Conservation (phyloP, 768 basidiomycete species). For the Lactifluus echinatus region DNA sequence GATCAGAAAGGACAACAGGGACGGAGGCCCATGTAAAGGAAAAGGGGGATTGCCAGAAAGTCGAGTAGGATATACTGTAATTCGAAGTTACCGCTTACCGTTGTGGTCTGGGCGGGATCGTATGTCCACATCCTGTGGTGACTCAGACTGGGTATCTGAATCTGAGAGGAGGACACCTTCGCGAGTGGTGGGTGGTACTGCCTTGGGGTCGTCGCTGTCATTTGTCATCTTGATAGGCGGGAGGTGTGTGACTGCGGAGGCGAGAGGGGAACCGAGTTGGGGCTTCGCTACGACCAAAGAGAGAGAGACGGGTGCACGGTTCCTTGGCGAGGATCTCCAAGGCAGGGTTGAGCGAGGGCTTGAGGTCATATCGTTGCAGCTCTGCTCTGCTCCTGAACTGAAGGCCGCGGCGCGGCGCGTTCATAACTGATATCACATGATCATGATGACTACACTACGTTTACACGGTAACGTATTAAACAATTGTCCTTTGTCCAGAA, state of each 20-base stretch:
- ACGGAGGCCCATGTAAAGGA: background rate
- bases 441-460: no score
- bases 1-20: background rate
- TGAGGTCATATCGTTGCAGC: slow-evolving; percentile 12
- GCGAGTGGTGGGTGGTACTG: background rate
- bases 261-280: slow-evolving; percentile 3
- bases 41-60: background rate
- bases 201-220: background rate
- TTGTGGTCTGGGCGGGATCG: background rate
- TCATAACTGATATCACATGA: background rate
- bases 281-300: slow-evolving; percentile 17
- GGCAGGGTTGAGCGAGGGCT: slow-evolving; percentile 9
- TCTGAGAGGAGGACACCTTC: slow-evolving; percentile 1
- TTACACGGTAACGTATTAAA: no score
- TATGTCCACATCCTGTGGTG: background rate
- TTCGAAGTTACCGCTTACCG: background rate
- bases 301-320: slow-evolving; percentile 16
- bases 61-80: background rate
- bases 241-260: slow-evolving; percentile 15
- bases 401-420: no score
- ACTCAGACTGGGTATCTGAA: no score
- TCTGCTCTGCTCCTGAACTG: background rate
- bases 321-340: slow-evolving; percentile 12
- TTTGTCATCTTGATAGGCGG: slow-evolving; percentile 2
- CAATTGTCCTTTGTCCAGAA: no score